Evolutionary conservation across 768 basidiomycete genomes (phyloP), one percentile per base, ranked within the genome.

Genomic region (Boletus pseudopeckii): DNA sequence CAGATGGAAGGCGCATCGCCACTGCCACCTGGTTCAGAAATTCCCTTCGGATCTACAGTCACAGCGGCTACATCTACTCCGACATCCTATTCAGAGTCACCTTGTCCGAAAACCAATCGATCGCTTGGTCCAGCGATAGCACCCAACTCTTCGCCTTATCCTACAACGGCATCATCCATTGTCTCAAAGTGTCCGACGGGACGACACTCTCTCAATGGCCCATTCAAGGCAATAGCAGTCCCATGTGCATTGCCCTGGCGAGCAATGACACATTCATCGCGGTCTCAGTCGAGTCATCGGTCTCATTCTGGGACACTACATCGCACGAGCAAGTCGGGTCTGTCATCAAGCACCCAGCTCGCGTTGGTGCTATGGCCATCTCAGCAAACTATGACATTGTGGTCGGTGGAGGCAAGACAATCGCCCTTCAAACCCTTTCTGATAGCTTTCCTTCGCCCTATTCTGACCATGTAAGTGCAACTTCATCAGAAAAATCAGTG

Each of bases 281-380:
- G 5, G 52, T 41, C 2, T 14, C 37, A 0, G 50, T 50, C 5
- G 14, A 40, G 8, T 56, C 50, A 7, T 49, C 48, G 1, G 13
- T 62, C 18, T 51, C 49, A 1, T 54, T 61, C 33, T 62, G 60
- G 60, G 60, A 61, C 22, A 49, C 49, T 24, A 24, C n/a, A 7
- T 53, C 49, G 1, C 39, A 42, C 17, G 8, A 38, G 17, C 60
- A n/a, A 22, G 47, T 54, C 7, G 55, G 60, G 7, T 13, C 52
- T 4, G 6, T 62, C 40, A 26, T 62, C n/a, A n/a, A n/a, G 8
- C 4, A 49, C 3, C 18, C 18, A 3, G 56, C n/a, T 30, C 47
- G 5, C 0, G 4, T 53, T 11, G 28, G 4, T 4, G 48, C 55
- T 2, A 45, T 57, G 28, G 39, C 39, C n/a, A 32, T 61, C 34